These are phyloP conservation scores for Blumeria graminis DNA, from an alignment of 2,329 filamentous ascomycete species.

Conservation along the genomic window DNA sequence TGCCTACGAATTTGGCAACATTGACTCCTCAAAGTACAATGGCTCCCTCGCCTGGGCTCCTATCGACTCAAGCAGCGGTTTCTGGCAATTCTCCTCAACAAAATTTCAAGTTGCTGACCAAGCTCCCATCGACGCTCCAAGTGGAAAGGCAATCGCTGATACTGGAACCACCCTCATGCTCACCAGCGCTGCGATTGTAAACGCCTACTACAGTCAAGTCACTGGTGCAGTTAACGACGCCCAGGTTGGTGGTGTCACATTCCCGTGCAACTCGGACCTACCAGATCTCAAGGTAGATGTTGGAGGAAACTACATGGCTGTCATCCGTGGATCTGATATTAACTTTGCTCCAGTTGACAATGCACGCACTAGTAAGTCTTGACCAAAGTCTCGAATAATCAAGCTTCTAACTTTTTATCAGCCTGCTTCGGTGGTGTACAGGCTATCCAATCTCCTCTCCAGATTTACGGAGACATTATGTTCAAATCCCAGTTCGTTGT, in stretches of 20 bases:
- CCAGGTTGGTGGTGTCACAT: conserved; percentile 17
- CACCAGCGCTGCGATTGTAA: conserved; percentile 16
- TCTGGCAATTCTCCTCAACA: conserved; percentile 31
- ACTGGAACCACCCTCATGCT: conserved; percentile 22
- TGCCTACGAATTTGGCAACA: conserved; percentile 31
- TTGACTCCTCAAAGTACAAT: conserved; percentile 27
- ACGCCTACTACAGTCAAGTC: conserved; percentile 19
- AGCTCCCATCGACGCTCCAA: conserved; percentile 36
- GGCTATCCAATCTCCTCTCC: conserved; percentile 27
- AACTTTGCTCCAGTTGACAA: conserved; percentile 27
- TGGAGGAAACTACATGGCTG: conserved; percentile 23
- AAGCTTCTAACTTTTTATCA: conserved; percentile 8
- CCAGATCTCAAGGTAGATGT: conserved; percentile 18
- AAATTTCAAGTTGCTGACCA: conserved; percentile 20
- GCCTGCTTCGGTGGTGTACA: conserved; percentile 47
- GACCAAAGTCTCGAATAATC: neutral
- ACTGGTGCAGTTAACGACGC: conserved; percentile 16
- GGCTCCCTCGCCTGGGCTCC: conserved; percentile 26
- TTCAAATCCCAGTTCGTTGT: conserved; percentile 36
- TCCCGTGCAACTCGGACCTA: conserved; percentile 16
- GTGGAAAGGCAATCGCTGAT: conserved; percentile 21
- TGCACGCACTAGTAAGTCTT: conserved; percentile 23
- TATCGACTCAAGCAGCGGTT: conserved; percentile 25
- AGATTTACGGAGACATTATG: conserved; percentile 39
- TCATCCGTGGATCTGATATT: conserved; percentile 17